Evolutionary conservation across 1,284 basidiomycete genomes (phyloP), one percentile per base, ranked within the genome.

Genomic region (Agaricales sp.): DNA sequence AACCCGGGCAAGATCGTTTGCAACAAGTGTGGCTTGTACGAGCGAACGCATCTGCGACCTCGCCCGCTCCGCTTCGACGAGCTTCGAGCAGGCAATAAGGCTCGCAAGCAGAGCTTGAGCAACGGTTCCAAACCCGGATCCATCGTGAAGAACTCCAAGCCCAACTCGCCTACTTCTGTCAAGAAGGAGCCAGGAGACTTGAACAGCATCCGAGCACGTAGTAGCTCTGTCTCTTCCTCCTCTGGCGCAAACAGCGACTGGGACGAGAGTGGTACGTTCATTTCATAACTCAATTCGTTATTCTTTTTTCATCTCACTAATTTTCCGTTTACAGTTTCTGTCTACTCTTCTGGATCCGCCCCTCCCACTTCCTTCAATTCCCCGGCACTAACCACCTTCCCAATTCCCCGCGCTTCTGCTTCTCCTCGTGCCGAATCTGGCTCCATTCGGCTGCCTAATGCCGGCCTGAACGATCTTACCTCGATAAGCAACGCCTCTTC

Each of bases 1-100:
- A 88, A 87, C 65, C 86, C 85, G 1, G 87, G 87, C 55, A 90
- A 90, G 67, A 90, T 90, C 60, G 87, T 90, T 48, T 90, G 87
- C 74, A 90, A 90, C 75, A 90, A 90, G 70, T 90, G 87, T 56
- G 87, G 87, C 16, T 71, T 90, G 37, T 90, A 90, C 62, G 87
- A 90, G 65, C 83, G 87, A 59, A 90, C 87, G 12, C 87, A 90
- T 56, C 63, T 89, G 52, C 77, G 87, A 23, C 78, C 87, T 4
- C 74, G 87, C 13, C 87, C 87, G 12, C 71, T 87, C 20, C 81
- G 87, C 49, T 89, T 90, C 57, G 87, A 90, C 64, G 87, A 90
- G 64, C 74, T 90, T 35, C 78, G 87, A 2, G 81, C 85, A 0
- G 86, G 86, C 8, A 83, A 82, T 65, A 89, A 88, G 66, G 75